These are phyloP conservation scores for Dendrobium catenatum DNA, from an alignment of 106 monocot species.

Conservation along the genomic window DNA sequence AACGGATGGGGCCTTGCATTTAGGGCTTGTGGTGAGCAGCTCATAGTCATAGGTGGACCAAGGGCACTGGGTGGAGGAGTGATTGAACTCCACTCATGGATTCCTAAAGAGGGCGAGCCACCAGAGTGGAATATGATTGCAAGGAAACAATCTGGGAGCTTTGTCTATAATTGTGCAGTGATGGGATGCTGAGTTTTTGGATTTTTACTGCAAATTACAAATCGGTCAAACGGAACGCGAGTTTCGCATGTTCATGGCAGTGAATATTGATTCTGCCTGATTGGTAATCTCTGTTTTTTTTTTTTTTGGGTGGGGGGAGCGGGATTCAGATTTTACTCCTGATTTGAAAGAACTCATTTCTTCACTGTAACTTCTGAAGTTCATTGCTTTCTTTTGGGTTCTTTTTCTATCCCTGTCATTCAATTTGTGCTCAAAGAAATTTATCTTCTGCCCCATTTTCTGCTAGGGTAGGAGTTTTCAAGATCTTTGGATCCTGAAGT, in stretches of 20 bases:
- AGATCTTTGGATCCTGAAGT: constrained; percentile 2
- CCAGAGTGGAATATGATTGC: constrained; percentile 77
- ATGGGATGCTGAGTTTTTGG: constrained; percentile 67
- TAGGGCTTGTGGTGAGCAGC: constrained; percentile 50
- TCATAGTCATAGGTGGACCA: constrained; percentile 68
- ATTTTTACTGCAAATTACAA: not conserved
- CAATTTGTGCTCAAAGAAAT: constrained; percentile 8
- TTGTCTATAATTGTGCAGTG: constrained; percentile 91
- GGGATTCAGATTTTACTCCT: constrained; percentile 9
- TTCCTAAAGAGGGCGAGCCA: constrained; percentile 49
- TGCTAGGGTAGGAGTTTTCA: constrained; percentile 4
- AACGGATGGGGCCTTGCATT: constrained; percentile 92
- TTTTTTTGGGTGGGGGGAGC: not conserved
- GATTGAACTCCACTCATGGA: constrained; percentile 84
- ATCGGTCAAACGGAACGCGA: constrained; percentile 2
- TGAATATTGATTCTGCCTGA: constrained; percentile 14
- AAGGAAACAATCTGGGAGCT: constrained; percentile 61
- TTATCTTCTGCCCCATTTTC: constrained; percentile 5
- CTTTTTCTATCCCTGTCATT: constrained; percentile 6
- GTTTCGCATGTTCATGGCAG: constrained; percentile 13
- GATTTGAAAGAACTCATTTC: constrained; percentile 10
- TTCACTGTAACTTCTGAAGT: constrained; percentile 16
- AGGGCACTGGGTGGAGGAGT: constrained; percentile 48
- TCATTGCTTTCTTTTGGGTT: constrained; percentile 8
- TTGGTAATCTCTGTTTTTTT: constrained; percentile 9